phyloP scores from a whole-genome alignment of 495 filamentous ascomycete species.

The Penicillium turbatum region DNA sequence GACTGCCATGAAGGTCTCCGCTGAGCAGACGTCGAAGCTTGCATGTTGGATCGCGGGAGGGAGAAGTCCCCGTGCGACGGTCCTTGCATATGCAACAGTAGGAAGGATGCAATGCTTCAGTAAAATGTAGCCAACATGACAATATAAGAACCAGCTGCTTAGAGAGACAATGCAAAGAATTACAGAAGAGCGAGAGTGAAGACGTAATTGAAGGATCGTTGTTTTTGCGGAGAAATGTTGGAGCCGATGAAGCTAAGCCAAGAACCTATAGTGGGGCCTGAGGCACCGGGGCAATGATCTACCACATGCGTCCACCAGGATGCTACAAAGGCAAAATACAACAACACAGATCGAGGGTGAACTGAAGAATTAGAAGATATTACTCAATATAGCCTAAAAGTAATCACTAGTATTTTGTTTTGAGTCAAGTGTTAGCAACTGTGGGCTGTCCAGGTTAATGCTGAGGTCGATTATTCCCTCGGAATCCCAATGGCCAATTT shows the following conservation, averaged over 20 bases:
- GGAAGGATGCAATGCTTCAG: neutral
- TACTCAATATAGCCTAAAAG: neutral
- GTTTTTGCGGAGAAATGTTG: slow-evolving; percentile 13
- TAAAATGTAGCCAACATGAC: neutral
- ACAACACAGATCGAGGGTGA: neutral
- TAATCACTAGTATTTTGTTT: neutral
- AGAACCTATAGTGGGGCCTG: slow-evolving; percentile 17
- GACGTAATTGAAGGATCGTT: neutral
- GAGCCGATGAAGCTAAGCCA: slow-evolving; percentile 10
- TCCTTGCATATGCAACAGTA: slow-evolving; percentile 11
- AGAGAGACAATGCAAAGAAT: neutral
- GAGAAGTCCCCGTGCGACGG: slow-evolving; percentile 23
- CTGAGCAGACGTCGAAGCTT: slow-evolving; percentile 25
- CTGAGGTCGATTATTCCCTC: neutral
- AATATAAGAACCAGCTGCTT: neutral
- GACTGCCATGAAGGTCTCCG: slow-evolving; percentile 34
- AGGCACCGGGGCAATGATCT: no score
- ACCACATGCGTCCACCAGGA: no score
- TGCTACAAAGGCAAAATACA: neutral
- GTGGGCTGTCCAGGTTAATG: neutral
- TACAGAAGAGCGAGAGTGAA: neutral
- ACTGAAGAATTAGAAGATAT: neutral
- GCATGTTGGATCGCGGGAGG: slow-evolving; percentile 26
- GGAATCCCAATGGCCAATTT: neutral
- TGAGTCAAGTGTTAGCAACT: neutral